Evolutionary conservation across 192 early-diverging fungal species (phyloP).

Genomic region (Phlyctochytrium planicorne): DNA sequence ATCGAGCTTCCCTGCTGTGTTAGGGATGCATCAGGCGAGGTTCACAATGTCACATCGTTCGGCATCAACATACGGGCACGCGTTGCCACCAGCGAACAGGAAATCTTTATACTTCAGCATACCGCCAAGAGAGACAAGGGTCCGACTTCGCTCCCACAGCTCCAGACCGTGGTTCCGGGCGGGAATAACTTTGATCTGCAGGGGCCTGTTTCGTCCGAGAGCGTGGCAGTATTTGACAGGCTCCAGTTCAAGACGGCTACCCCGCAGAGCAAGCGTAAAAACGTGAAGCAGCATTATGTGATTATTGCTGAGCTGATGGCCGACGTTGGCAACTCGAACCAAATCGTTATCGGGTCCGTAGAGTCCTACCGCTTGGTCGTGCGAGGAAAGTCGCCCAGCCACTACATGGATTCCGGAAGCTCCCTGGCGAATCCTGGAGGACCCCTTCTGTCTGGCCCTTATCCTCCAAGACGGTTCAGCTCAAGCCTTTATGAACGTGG

Average conservation of each 20-base stretch:
- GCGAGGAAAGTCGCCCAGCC: slow-evolving; percentile 90
- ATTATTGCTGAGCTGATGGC: slow-evolving; percentile 75
- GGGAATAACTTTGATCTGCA: slow-evolving; percentile 34
- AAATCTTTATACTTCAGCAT: slow-evolving; percentile 87
- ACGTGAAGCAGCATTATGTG: slow-evolving; percentile 90
- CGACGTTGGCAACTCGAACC: slow-evolving; percentile 19
- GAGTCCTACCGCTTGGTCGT: slow-evolving; percentile 86
- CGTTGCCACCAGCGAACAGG: slow-evolving; percentile 68
- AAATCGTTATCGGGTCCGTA: slow-evolving; percentile 63
- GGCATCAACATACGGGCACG: slow-evolving; percentile 73
- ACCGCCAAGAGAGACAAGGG: slow-evolving; percentile 94
- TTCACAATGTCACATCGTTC: slow-evolving; percentile 64
- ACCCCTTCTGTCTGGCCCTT: neutral
- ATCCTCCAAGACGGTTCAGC: neutral
- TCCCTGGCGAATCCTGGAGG: neutral
- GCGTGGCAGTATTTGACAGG: slow-evolving; percentile 78
- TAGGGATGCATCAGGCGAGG: slow-evolving; percentile 40
- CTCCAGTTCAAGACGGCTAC: slow-evolving; percentile 96
- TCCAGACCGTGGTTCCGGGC: slow-evolving; percentile 22
- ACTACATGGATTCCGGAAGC: slow-evolving; percentile 55
- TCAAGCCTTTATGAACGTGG: neutral
- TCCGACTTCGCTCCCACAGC: slow-evolving; percentile 68
- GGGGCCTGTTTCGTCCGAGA: slow-evolving; percentile 19
- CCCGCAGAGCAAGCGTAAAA: slow-evolving; percentile 88
- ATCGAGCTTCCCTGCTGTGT: slow-evolving; percentile 68